Evolutionary conservation across 1,139 yeast genomes (phyloP).

Genomic region (Pichia sp.): DNA sequence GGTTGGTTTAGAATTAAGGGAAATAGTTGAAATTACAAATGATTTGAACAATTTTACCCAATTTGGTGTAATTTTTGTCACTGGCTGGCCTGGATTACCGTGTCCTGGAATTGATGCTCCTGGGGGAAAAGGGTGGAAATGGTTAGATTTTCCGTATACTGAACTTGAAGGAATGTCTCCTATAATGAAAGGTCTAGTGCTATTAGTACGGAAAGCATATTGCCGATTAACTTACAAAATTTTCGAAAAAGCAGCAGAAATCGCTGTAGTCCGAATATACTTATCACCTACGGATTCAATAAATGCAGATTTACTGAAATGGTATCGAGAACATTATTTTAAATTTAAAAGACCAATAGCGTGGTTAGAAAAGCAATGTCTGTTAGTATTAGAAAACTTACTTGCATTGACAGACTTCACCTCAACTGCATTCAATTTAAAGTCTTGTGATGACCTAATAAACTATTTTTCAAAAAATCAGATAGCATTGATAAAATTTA

Average conservation of each 20-base stretch:
- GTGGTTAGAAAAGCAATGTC: conserved; percentile 32
- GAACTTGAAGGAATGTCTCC: conserved; percentile 8
- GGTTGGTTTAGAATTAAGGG: not conserved
- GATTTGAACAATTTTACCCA: conserved; percentile 37
- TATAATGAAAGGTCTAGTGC: conserved; percentile 34
- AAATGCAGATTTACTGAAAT: conserved; percentile 33
- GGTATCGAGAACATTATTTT: conserved; percentile 30
- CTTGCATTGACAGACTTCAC: conserved; percentile 38
- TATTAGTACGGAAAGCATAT: conserved; percentile 37
- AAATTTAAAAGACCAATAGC: conserved; percentile 28
- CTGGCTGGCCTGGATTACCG: conserved; percentile 36
- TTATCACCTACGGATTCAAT: conserved; percentile 42
- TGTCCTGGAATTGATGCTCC: conserved; percentile 30
- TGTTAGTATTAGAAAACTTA: conserved; percentile 32
- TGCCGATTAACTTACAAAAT: conserved; percentile 42
- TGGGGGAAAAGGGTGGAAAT: conserved; percentile 41
- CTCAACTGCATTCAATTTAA: conserved; percentile 25
- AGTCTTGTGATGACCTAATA: conserved; percentile 8
- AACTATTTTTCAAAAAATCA: conserved; percentile 10
- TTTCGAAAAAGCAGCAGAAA: conserved; percentile 11
- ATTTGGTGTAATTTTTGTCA: conserved; percentile 43
- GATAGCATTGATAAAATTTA: conserved; percentile 10
- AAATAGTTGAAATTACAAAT: conserved; percentile 31
- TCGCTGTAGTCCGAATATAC: conserved; percentile 40
- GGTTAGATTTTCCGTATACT: conserved; percentile 39